phyloP scores from a whole-genome alignment of 495 filamentous ascomycete species.

The Oidiodendron maius region DNA sequence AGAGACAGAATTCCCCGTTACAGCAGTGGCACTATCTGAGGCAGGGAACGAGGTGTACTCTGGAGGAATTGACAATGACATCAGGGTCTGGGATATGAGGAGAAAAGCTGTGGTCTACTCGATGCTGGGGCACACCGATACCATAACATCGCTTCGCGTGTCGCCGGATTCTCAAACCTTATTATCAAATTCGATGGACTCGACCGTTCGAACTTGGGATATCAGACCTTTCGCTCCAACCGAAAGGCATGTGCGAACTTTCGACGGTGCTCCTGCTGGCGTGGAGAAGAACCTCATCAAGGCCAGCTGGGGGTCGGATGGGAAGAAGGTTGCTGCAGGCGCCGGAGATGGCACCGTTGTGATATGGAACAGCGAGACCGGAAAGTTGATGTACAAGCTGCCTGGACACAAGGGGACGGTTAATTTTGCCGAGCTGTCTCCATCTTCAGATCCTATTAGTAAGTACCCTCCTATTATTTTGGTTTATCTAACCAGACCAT shows the following conservation, averaged over 20 bases:
- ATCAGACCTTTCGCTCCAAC: conserved; percentile 88
- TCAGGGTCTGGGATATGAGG: conserved; percentile 94
- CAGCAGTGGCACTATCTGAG: conserved; percentile 82
- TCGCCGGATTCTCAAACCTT: conserved; percentile 90
- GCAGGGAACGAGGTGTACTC: conserved; percentile 94
- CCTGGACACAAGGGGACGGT: conserved; percentile 94
- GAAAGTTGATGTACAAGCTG: conserved; percentile 87
- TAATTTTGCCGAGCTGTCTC: conserved; percentile 89
- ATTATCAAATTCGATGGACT: conserved; percentile 89
- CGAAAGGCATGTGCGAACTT: conserved; percentile 76
- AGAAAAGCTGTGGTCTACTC: conserved; percentile 84
- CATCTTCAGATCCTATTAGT: conserved; percentile 80
- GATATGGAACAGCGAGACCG: conserved; percentile 78
- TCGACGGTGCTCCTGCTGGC: conserved; percentile 80
- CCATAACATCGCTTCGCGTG: conserved; percentile 79
- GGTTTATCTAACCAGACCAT: conserved; percentile 29
- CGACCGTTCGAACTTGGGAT: conserved; percentile 92
- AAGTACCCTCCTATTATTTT: no score
- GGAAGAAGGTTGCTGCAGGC: conserved; percentile 81
- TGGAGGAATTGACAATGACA: conserved; percentile 93
- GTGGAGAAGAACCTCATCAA: conserved; percentile 88
- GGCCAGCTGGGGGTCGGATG: conserved; percentile 86
- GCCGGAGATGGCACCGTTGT: conserved; percentile 86
- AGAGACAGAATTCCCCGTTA: conserved; percentile 89
- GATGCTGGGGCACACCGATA: conserved; percentile 86